phyloP scores from a whole-genome alignment of 2,329 filamentous ascomycete species.

The Ophiostoma sp. region DNA sequence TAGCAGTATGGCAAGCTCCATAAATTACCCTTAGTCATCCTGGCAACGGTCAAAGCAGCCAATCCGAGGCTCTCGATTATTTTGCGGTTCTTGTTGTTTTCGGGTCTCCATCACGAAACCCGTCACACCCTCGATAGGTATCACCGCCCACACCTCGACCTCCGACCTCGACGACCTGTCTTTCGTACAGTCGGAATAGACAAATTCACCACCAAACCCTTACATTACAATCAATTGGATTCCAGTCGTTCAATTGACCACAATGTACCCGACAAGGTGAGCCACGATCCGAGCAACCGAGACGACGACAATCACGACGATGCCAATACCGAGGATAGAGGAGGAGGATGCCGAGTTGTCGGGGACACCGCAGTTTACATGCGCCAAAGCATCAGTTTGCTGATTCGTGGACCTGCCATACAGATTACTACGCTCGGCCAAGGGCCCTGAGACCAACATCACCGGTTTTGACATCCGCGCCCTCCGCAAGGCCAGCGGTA shows the following conservation, averaged over 20 bases:
- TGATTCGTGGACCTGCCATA: background rate
- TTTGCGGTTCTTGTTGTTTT: slow-evolving; percentile 19
- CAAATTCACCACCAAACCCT: background rate
- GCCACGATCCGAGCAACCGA: background rate
- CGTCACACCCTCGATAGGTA: slow-evolving; percentile 10
- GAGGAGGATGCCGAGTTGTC: background rate
- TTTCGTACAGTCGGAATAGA: slow-evolving; percentile 6
- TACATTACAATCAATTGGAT: slow-evolving; percentile 16
- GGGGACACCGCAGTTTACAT: background rate
- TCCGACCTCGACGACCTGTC: slow-evolving; percentile 15
- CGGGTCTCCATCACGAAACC: slow-evolving; percentile 4
- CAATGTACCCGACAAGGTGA: slow-evolving; percentile 37
- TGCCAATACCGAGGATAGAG: background rate
- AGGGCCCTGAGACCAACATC: slow-evolving; percentile 62
- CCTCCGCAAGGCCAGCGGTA: slow-evolving; percentile 65
- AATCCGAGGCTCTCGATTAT: slow-evolving; percentile 27
- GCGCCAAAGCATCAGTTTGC: background rate
- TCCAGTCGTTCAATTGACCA: slow-evolving; percentile 19
- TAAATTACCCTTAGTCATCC: slow-evolving; percentile 1
- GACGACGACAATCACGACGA: background rate
- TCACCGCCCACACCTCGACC: slow-evolving; percentile 15
- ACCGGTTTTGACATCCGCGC: slow-evolving; percentile 88
- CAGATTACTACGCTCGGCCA: slow-evolving; percentile 49
- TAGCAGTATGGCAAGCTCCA: background rate
- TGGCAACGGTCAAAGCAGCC: slow-evolving; percentile 14